Base-by-base conservation (phyloP, 148 eudicot genomes). In the Spergularia marina region DNA sequence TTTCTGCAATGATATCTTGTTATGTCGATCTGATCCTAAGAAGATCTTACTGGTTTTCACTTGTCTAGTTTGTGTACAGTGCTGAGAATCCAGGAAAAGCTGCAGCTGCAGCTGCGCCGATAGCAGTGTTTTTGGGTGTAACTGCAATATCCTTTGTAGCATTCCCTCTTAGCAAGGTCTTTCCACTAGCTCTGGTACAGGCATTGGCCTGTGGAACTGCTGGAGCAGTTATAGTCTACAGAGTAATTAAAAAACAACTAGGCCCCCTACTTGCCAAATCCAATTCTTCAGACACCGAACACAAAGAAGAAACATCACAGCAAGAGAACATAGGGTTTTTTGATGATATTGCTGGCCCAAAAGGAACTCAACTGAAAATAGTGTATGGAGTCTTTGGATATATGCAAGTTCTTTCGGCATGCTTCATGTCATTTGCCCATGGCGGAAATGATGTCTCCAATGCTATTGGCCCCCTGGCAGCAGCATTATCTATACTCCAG, bases 381-480 rank as follows among this genome's bases (percentile, higher is more conserved):
- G 98, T 95, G 10, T 92, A 95, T 71, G 96, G 96, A 10, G 97
- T 95, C 2, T 95, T 95, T 60, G 98, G 98, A 60, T 90, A 92
- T 80, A 95, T 95, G 98, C 98, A 94, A 76, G 83, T 95, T 8
- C 76, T 95, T 44, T 95, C 98, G 0, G 98, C 96, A 12, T 91
- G 94, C 64, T 90, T 90, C 80, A 90, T 90, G 94, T 86, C 94
- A 30, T 90, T 90, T 58, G 94, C 94, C 11, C 91, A 95, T 49
- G 98, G 98, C 0, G 98, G 98, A 53, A 95, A 95, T 58, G 98
- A 95, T 18, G 98, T 95, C n/a, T 88, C 98, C 36, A 95, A 95
- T 56, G 98, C 98, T 4, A 92, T 95, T 52, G 97, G 98, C 59
- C 98, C 98, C 0, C 69, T 95, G 44, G 98, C 98, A 36, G 92